Base-by-base conservation (phyloP, 2,329 filamentous ascomycete species). In the Venturia pyrina region DNA sequence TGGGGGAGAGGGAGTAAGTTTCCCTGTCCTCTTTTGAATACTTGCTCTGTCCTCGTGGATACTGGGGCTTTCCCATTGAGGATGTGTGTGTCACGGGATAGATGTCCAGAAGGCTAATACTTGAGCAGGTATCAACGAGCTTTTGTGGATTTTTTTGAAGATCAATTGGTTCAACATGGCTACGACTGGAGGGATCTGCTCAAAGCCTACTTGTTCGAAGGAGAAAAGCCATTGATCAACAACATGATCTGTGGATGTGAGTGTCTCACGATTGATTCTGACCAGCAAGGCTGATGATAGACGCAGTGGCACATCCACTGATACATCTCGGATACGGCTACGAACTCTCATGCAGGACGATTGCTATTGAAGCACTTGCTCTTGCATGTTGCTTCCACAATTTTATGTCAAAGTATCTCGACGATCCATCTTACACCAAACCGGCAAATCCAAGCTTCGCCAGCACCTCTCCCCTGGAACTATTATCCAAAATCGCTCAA, bases 241-340 rank as follows among this genome's bases (percentile, higher is more conserved):
- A 87, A 88, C 46, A 78, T 97, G 48, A 86, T 96, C 65, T 83
- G 87, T 57, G 91, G 91, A 65, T 83, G 91, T 95, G 84, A 66
- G 89, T 77, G 19, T 40, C 64, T 24, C 50, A 32, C 65, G 64
- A 43, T 56, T 37, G n/a, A 11, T 56, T 10, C 7, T 61, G 59
- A 64, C 17, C 21, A 46, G 53, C 61, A 19, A 24, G 34, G 24
- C 65, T 66, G 53, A 53, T 69, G 43, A n/a, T 48, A 19, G 5
- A 40, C 11, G 65, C 34, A 93, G 90, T 96, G 68, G 93, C 89
- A 21, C 91, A 97, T 72, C 90, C 93, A 1, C 80, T 98, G n/a
- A 95, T 98, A 67, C 95, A 98, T 72, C 83, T 99, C 2, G 93
- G 87, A n/a, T 97, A 96, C 74, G 95, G 92, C 11, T 93, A 89